Evolutionary conservation across 1,139 yeast species (phyloP).

Genomic region (Torulaspora globosa): DNA sequence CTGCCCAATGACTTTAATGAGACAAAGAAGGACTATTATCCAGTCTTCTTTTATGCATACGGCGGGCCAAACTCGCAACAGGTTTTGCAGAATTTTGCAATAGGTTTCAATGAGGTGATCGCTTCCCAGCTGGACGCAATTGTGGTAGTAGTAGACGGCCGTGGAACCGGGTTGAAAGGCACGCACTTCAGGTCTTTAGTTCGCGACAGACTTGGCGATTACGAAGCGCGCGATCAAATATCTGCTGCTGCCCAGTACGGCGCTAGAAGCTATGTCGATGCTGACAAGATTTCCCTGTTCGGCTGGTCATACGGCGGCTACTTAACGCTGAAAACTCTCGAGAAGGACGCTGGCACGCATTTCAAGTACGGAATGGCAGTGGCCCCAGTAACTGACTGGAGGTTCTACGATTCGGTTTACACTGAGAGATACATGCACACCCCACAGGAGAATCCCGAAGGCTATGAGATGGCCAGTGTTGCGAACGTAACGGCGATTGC

Average conservation of each 20-base stretch:
- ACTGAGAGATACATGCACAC: constrained; percentile 76
- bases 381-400: constrained; percentile 82
- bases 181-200: constrained; percentile 58
- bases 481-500: constrained; percentile 46
- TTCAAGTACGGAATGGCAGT: constrained; percentile 72
- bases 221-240: constrained; percentile 68
- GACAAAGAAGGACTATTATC: constrained; percentile 48
- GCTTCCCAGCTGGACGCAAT: constrained; percentile 67
- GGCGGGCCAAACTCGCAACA: constrained; percentile 83
- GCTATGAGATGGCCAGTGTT: constrained; percentile 54
- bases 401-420: constrained; percentile 67
- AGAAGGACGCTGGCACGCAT: constrained; percentile 54
- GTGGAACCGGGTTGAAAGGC: constrained; percentile 75
- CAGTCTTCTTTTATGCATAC: constrained; percentile 67
- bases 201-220: constrained; percentile 60
- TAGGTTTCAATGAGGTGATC: constrained; percentile 59
- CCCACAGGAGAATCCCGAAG: constrained; percentile 58
- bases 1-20: constrained; percentile 60
- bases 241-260: constrained; percentile 62
- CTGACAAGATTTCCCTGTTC: constrained; percentile 61
- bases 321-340: constrained; percentile 68
- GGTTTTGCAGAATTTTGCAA: constrained; percentile 51
- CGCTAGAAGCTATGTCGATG: constrained; percentile 52
- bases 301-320: constrained; percentile 88
- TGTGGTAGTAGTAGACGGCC: constrained; percentile 76